phyloP scores from a whole-genome alignment of 2,329 filamentous ascomycete species.

The Blastomyces parvus region DNA sequence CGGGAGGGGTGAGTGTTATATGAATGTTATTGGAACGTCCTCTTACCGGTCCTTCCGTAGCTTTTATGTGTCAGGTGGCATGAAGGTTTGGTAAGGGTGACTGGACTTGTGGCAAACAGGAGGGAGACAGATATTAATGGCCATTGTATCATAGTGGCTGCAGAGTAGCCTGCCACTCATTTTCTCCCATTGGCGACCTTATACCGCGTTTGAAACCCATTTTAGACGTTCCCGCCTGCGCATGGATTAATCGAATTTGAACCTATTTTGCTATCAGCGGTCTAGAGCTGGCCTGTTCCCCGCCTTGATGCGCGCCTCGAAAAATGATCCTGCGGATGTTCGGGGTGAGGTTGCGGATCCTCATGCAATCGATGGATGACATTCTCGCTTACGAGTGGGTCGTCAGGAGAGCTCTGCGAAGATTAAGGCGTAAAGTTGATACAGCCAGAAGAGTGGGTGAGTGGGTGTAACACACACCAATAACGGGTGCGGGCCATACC shows the following conservation, averaged over 20 bases:
- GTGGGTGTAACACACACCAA: background rate
- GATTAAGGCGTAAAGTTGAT: background rate
- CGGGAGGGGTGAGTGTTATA: background rate
- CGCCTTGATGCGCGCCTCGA: background rate
- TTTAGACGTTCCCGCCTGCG: background rate
- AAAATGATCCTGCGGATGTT: background rate
- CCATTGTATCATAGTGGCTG: constrained; percentile 3
- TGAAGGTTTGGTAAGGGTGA: background rate
- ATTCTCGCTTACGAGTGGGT: background rate
- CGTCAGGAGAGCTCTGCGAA: background rate
- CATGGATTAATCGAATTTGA: background rate
- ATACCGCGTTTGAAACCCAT: background rate
- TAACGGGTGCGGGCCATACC: background rate
- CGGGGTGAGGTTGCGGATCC: background rate
- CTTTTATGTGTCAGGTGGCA: background rate
- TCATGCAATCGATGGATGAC: background rate
- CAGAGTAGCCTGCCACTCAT: background rate
- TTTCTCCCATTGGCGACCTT: background rate
- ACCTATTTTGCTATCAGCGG: background rate
- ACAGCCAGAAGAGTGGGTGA: background rate
- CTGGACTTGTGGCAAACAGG: background rate
- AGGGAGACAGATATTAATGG: background rate
- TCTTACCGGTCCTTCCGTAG: background rate
- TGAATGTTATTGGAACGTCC: background rate
- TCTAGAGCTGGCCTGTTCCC: background rate